phyloP scores from a whole-genome alignment of 2,329 filamentous ascomycete species.

The Aspergillus sp. region DNA sequence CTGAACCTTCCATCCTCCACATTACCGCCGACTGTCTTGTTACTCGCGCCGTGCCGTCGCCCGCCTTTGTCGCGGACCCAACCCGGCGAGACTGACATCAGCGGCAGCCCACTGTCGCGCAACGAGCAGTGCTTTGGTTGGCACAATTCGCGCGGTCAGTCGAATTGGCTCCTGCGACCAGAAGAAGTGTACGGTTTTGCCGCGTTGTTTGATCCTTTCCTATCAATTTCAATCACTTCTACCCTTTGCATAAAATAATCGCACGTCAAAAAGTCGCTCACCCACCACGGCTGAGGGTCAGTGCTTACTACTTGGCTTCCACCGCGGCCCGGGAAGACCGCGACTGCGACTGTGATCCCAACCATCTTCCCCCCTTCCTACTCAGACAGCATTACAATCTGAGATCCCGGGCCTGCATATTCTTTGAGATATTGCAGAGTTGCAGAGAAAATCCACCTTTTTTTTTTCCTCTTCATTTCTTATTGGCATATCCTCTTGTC shows the following conservation, averaged over 20 bases:
- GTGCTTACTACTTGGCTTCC: conserved; percentile 15
- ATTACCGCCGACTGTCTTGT: conserved; percentile 9
- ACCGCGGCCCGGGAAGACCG: conserved; percentile 19
- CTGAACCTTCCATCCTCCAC: conserved; percentile 9
- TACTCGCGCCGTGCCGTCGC: conserved; percentile 8
- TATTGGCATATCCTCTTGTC: not conserved
- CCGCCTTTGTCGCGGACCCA: conserved; percentile 20
- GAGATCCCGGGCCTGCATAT: conserved; percentile 5
- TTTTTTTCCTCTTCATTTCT: conserved; percentile 8
- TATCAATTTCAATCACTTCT: conserved; percentile 15
- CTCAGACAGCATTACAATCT: conserved; percentile 5
- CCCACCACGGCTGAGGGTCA: conserved; percentile 11
- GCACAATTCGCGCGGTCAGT: conserved; percentile 19
- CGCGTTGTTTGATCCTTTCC: conserved; percentile 16
- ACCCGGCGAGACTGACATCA: conserved; percentile 26
- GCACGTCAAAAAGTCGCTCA: conserved; percentile 15
- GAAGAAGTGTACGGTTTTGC: conserved; percentile 15
- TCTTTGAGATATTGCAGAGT: conserved; percentile 1
- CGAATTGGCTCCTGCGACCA: conserved; percentile 17
- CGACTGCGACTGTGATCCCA: conserved; percentile 12
- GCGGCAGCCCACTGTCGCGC: conserved; percentile 22
- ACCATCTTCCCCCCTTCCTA: conserved; percentile 1
- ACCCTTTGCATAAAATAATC: conserved; percentile 5
- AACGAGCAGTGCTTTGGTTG: conserved; percentile 23
- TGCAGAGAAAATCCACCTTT: conserved; percentile 1